phyloP scores from a whole-genome alignment of 345 rosid species.

The Hypericum perforatum region DNA sequence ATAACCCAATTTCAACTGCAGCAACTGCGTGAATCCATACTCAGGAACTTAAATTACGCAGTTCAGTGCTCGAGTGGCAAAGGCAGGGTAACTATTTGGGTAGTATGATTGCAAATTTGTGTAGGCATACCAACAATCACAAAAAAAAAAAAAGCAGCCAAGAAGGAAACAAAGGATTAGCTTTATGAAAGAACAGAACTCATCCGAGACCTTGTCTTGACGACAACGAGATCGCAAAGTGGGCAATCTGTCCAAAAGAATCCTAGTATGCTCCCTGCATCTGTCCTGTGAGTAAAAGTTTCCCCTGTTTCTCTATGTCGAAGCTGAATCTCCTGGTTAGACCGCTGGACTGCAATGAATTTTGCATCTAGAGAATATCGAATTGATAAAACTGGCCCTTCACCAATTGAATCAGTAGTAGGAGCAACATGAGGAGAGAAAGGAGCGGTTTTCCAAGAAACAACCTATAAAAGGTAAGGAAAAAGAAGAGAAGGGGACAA shows the following conservation, averaged over 20 bases:
- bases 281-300: conserved; percentile 50
- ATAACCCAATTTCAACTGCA: no score
- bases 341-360: conserved; percentile 68
- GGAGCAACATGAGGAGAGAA: conserved; percentile 54
- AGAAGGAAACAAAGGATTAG: no score
- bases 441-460: conserved; percentile 77
- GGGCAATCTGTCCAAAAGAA: conserved; percentile 97
- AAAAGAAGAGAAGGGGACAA: not conserved
- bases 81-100: no score
- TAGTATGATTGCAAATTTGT: no score
- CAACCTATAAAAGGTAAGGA: conserved; percentile 33
- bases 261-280: conserved; percentile 78
- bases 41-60: no score
- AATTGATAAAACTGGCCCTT: conserved; percentile 70
- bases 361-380: conserved; percentile 78
- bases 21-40: no score
- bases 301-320: conserved; percentile 64
- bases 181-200: conserved; percentile 7
- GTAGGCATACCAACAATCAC: no score
- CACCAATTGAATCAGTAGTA: conserved; percentile 56
- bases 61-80: no score
- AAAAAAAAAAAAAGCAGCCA: no score
- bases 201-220: conserved; percentile 71
- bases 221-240: conserved; percentile 63
- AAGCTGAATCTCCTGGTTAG: conserved; percentile 63